Evolutionary conservation across 345 rosid species (phyloP), one percentile per base, ranked within the genome.

Genomic region (Gossypium stocksii): DNA sequence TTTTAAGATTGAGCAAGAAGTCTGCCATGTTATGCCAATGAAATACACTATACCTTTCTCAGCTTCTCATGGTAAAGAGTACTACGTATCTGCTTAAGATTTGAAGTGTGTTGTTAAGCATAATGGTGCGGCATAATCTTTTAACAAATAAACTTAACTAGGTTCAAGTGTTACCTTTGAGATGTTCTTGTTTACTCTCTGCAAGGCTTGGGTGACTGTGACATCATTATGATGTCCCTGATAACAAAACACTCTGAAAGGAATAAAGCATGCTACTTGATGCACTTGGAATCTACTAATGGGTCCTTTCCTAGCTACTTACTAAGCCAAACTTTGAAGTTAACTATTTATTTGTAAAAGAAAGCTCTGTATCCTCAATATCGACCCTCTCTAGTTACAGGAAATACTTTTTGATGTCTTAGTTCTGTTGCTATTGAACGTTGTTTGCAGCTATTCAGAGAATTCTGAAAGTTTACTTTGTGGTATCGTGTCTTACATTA

Each of bases 41-140:
- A 83, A 86, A 25, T 94, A 94, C 73, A 83, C 73, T 25, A 85
- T 94, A 80, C 97, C 97, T 66, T 73, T 85, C 66, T 84, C 88
- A 44, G 97, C 85, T 56, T 88, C 97, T 60, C 90, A 84, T 76
- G 93, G 97, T 92, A 81, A 82, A 85, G 20, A 23, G 13, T 45
- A 65, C 34, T 6, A 9, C n/a, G 5, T 27, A 69, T 27, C 45
- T 27, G 17, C 60, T 68, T 68, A 25, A 25, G 58, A 23, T 49
- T 49, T 69, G 15, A 68, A 23, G 20, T 25, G 7, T 48, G 57
- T 17, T 22, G 38, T 48, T 69, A 27, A 65, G 72, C 23, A 29
- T 69, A 51, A 0, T 27, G 23, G 8, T 15, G 41, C 16, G 2
- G 72, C 44, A 25, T 69, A 51, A 49, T 66, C 56, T 69, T 48